Conservation (phyloP, 2,329 filamentous ascomycete genomes). For the Fusarium sp. region DNA sequence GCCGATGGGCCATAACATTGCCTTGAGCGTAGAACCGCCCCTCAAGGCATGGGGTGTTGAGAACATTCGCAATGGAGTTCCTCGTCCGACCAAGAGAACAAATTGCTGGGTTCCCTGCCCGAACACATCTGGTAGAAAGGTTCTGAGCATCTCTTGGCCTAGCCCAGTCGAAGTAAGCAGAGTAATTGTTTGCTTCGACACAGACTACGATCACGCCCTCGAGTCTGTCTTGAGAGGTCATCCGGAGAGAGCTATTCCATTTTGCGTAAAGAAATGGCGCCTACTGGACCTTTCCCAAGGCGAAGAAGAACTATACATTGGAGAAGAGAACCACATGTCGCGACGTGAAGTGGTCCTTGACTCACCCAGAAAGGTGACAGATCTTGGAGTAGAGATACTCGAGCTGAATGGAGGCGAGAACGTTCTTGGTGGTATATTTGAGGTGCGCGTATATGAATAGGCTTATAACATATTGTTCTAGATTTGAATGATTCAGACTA, state of each 20-base stretch:
- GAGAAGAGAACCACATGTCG: slow-evolving; percentile 11
- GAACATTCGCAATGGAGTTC: slow-evolving; percentile 6
- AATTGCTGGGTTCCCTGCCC: slow-evolving; percentile 15
- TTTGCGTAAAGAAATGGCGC: slow-evolving; percentile 20
- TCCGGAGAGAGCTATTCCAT: slow-evolving; percentile 11
- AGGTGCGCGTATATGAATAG: slow-evolving; percentile 10
- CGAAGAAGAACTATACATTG: not conserved
- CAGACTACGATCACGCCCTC: slow-evolving; percentile 20
- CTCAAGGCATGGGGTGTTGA: not conserved
- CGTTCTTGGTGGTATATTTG: slow-evolving; percentile 10
- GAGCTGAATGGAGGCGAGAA: slow-evolving; percentile 2
- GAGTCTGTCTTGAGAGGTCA: slow-evolving; percentile 19
- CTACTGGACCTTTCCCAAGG: not conserved
- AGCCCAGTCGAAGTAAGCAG: not conserved
- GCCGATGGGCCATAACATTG: slow-evolving; percentile 10
- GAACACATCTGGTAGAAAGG: not conserved
- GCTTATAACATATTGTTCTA: fast-evolving
- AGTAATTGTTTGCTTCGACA: slow-evolving; percentile 7
- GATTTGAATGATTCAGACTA: fast-evolving
- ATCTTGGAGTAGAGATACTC: slow-evolving; percentile 8
- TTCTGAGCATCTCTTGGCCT: not conserved
- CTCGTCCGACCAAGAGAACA: slow-evolving; percentile 5
- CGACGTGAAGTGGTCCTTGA: not conserved
- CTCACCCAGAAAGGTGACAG: not conserved
- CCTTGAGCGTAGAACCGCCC: not conserved